Percentiles rank a stretch among this genome's conserved stretches.
Conservation (phyloP, 2,329 filamentous ascomycete genomes). For the Botrytis pseudocinerea region DNA sequence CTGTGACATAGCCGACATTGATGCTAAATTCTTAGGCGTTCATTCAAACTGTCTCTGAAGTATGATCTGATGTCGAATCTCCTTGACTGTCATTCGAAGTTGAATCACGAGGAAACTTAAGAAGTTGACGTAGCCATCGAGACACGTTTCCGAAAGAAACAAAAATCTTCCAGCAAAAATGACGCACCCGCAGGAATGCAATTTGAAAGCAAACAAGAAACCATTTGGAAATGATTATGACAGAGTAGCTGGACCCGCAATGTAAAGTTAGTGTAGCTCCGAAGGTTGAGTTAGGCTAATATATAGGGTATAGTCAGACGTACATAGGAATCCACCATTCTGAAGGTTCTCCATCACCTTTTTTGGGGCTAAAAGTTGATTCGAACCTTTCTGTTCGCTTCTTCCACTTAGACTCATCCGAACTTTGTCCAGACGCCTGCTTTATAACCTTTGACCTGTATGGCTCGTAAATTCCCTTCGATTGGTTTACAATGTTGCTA, state of each 20-base stretch:
- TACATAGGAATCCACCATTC: background rate
- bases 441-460: background rate
- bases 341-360: background rate
- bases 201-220: background rate
- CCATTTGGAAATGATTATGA: background rate
- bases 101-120: background rate
- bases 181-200: background rate
- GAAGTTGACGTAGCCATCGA: background rate
- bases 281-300: no score
- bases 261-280: background rate
- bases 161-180: background rate
- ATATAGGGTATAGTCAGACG: background rate
- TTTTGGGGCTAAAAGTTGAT: background rate
- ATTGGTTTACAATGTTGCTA: background rate
- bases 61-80: accelerated
- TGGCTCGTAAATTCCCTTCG: background rate
- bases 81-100: background rate
- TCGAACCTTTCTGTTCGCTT: background rate
- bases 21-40: background rate
- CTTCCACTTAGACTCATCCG: background rate
- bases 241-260: background rate
- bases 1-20: background rate
- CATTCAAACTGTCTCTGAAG: background rate
- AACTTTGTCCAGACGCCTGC: background rate
- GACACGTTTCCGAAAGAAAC: background rate